A percentile compares a stretch with the other conserved stretches of the same genome.
Conservation (phyloP, 2,329 filamentous ascomycete genomes). For the Calonectria pteridis region DNA sequence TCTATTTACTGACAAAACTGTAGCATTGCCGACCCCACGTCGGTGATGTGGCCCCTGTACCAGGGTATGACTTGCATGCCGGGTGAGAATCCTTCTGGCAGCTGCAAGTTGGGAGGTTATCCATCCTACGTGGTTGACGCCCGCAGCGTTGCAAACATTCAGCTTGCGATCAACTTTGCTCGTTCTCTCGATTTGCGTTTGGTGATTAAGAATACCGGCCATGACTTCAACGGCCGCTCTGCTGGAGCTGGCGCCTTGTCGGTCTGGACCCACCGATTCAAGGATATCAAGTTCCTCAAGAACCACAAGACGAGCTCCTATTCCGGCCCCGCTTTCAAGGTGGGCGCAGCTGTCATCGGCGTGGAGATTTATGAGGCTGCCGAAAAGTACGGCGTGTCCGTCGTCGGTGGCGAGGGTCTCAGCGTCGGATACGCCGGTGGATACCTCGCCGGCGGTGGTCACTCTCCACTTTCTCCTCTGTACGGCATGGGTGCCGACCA, state of each 20-base stretch:
- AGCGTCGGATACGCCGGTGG: constrained; percentile 40
- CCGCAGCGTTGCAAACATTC: constrained; percentile 57
- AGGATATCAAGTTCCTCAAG: constrained; percentile 50
- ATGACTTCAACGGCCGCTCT: constrained; percentile 63
- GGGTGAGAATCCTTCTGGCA: constrained; percentile 26
- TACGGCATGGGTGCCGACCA: constrained; percentile 41
- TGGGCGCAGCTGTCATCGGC: constrained; percentile 67
- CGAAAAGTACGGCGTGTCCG: constrained; percentile 58
- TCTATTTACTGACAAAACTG: not conserved
- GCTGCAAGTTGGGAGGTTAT: constrained; percentile 56
- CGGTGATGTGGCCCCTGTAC: constrained; percentile 56
- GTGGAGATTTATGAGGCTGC: constrained; percentile 66
- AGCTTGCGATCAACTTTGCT: constrained; percentile 61
- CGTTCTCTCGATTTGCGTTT: constrained; percentile 58
- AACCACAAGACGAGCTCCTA: constrained; percentile 42
- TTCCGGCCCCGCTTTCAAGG: constrained; percentile 64
- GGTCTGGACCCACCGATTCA: constrained; percentile 69
- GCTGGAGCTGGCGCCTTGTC: constrained; percentile 70
- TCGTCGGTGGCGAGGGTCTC: constrained; percentile 66
- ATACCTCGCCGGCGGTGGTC: constrained; percentile 37
- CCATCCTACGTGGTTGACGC: constrained; percentile 57
- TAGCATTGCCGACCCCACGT: constrained; percentile 54
- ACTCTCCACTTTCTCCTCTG: constrained; percentile 34
- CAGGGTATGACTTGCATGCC: constrained; percentile 54
- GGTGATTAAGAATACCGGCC: constrained; percentile 62